phyloP scores from a whole-genome alignment of 257 asterid genomes.

The Scutellaria galericulata region DNA sequence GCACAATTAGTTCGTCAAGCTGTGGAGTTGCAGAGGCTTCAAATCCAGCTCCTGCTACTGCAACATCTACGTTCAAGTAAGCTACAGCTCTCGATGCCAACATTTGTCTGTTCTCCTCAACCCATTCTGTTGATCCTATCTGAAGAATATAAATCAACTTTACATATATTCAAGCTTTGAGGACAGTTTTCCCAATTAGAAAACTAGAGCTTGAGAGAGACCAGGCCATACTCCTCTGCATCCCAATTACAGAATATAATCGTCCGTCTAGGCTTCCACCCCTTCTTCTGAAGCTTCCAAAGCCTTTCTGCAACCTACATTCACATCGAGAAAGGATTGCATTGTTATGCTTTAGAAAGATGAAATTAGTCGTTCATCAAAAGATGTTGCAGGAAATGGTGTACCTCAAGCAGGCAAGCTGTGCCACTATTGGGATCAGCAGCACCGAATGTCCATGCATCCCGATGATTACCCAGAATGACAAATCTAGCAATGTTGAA shows the following conservation, averaged over 20 bases:
- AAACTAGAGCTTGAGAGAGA: constrained; percentile 40
- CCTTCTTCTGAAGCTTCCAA: constrained; percentile 56
- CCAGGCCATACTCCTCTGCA: constrained; percentile 95
- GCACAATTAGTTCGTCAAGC: constrained; percentile 68
- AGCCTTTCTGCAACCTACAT: constrained; percentile 71
- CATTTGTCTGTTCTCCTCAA: constrained; percentile 87
- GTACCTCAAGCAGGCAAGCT: constrained; percentile 82
- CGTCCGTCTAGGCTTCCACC: constrained; percentile 85
- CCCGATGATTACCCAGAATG: constrained; percentile 90
- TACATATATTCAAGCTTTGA: neutral
- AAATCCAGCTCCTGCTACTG: constrained; percentile 72
- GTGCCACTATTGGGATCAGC: constrained; percentile 94
- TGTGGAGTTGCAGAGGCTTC: constrained; percentile 81
- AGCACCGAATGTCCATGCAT: constrained; percentile 98
- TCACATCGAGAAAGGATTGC: constrained; percentile 19
- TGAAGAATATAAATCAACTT: constrained; percentile 35
- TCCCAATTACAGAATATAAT: constrained; percentile 88
- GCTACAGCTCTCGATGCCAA: constrained; percentile 70
- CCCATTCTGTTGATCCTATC: constrained; percentile 94
- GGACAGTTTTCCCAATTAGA: constrained; percentile 2
- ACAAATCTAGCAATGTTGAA: constrained; percentile 54
- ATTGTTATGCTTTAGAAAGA: neutral
- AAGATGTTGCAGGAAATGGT: neutral
- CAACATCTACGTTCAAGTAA: constrained; percentile 80
- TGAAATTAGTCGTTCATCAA: neutral